Percentiles rank a stretch among this genome's conserved stretches.
These are phyloP conservation scores for Curvularia spicifera DNA, from an alignment of 2,329 filamentous ascomycete genomes.

Conservation along the genomic window DNA sequence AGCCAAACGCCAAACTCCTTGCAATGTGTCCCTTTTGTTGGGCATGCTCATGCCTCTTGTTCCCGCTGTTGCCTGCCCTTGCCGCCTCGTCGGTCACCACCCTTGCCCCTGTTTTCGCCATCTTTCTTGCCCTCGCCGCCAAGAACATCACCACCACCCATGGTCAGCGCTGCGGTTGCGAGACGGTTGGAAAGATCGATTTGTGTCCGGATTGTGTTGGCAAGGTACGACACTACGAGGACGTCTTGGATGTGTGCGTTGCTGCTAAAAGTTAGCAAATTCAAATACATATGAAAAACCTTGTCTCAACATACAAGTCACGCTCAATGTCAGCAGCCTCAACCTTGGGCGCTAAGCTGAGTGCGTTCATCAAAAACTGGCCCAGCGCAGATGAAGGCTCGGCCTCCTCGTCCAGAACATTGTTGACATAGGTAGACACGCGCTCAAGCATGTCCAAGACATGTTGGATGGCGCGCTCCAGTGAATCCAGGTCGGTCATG, in stretches of 20 bases:
- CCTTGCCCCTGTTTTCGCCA: constrained; percentile 40
- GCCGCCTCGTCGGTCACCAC: constrained; percentile 40
- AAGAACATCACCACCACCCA: constrained; percentile 52
- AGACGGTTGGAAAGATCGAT: constrained; percentile 97
- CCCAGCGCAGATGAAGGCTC: constrained; percentile 89
- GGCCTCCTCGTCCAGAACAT: constrained; percentile 91
- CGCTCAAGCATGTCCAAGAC: constrained; percentile 89
- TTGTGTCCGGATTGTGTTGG: constrained; percentile 98
- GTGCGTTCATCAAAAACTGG: constrained; percentile 92
- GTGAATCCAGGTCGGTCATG: constrained; percentile 85
- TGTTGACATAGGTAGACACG: constrained; percentile 89
- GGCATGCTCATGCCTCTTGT: constrained; percentile 41
- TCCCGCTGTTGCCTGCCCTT: constrained; percentile 44
- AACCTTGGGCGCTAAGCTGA: constrained; percentile 94
- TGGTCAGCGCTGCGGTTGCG: constrained; percentile 66
- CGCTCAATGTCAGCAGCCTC: constrained; percentile 88
- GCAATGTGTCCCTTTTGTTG: constrained; percentile 19
- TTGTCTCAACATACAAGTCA: constrained; percentile 72
- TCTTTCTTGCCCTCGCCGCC: constrained; percentile 45
- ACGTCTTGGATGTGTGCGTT: constrained; percentile 99
- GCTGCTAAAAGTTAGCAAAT: constrained; percentile 54
- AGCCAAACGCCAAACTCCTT: constrained; percentile 32
- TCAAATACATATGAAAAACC: background rate
- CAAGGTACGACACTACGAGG: constrained; percentile 95
- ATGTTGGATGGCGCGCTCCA: constrained; percentile 85